Conservation (phyloP, 2,329 filamentous ascomycete species). For the Pseudomassariella vexata region DNA sequence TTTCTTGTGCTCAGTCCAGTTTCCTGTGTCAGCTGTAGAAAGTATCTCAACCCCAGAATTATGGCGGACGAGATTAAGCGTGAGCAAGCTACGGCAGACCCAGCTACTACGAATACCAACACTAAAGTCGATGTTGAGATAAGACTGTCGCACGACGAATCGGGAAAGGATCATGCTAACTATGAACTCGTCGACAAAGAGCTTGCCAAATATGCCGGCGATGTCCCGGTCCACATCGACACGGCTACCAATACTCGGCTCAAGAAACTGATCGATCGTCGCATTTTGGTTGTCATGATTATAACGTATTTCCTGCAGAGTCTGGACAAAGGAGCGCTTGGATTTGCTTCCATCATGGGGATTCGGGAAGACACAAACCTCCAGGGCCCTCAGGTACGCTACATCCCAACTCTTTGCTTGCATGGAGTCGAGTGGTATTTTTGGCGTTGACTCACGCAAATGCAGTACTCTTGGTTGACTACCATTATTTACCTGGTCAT, state of each 20-base stretch:
- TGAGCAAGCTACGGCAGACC: no score
- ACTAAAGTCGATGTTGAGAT: conserved; percentile 24
- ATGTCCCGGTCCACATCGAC: conserved; percentile 49
- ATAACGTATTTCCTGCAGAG: conserved; percentile 68
- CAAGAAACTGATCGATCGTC: conserved; percentile 59
- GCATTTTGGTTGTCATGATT: conserved; percentile 66
- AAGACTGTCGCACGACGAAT: conserved; percentile 15
- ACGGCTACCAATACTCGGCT: conserved; percentile 55
- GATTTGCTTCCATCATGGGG: conserved; percentile 60
- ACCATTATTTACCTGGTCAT: conserved; percentile 71
- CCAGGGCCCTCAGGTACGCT: no score
- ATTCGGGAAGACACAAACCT: conserved; percentile 46
- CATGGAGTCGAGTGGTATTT: no score
- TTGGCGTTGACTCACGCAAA: background rate
- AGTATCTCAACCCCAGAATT: no score
- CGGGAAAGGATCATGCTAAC: conserved; percentile 48
- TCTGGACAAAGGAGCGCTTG: conserved; percentile 62
- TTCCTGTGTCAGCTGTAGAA: no score
- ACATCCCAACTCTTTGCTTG: no score
- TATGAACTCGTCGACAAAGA: conserved; percentile 56
- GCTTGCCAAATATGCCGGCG: conserved; percentile 62
- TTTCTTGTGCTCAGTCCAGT: no score
- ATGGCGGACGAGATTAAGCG: conserved; percentile 18
- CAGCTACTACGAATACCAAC: no score
- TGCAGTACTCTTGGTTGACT: conserved; percentile 63